Evolutionary conservation across 2,329 filamentous ascomycete species (phyloP).

Genomic region (Aspergillus tanneri): DNA sequence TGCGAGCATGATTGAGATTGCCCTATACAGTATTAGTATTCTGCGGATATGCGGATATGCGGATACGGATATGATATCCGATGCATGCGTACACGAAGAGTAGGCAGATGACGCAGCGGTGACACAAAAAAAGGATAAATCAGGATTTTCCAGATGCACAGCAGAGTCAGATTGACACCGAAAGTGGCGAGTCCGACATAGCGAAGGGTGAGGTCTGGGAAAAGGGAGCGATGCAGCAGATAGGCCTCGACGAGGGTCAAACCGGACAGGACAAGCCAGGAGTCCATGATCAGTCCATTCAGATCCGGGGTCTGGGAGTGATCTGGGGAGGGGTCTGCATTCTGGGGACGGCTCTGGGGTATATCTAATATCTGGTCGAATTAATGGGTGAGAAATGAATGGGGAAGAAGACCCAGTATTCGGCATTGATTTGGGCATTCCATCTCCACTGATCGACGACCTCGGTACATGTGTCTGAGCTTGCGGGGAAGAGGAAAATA

Average conservation of each 20-base stretch:
- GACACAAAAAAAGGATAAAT: slow-evolving; percentile 54
- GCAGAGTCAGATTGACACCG: slow-evolving; percentile 26
- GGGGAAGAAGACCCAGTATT: too few species aligned
- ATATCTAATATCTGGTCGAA: too few species aligned
- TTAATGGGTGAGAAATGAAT: too few species aligned
- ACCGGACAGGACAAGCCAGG: slow-evolving; percentile 9
- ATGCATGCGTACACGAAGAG: slow-evolving; percentile 43
- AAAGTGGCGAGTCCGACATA: slow-evolving; percentile 23
- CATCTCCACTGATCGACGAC: too few species aligned
- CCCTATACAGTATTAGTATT: slow-evolving; percentile 21
- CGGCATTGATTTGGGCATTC: too few species aligned
- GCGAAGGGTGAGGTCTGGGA: slow-evolving; percentile 27
- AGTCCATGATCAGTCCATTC: slow-evolving; percentile 11
- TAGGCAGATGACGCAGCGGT: slow-evolving; percentile 52
- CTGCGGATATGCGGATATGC: background rate
- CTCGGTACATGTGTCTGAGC: too few species aligned
- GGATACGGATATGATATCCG: background rate
- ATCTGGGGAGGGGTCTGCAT: too few species aligned
- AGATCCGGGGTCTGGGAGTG: slow-evolving; percentile 1
- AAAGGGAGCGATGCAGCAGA: slow-evolving; percentile 28
- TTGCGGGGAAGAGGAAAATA: too few species aligned
- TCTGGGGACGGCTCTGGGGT: too few species aligned
- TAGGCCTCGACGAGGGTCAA: slow-evolving; percentile 31
- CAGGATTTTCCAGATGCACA: slow-evolving; percentile 40
- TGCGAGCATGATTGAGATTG: slow-evolving; percentile 22